phyloP scores from a whole-genome alignment of 73 alveolate species.

The Tetrahymena borealis region DNA sequence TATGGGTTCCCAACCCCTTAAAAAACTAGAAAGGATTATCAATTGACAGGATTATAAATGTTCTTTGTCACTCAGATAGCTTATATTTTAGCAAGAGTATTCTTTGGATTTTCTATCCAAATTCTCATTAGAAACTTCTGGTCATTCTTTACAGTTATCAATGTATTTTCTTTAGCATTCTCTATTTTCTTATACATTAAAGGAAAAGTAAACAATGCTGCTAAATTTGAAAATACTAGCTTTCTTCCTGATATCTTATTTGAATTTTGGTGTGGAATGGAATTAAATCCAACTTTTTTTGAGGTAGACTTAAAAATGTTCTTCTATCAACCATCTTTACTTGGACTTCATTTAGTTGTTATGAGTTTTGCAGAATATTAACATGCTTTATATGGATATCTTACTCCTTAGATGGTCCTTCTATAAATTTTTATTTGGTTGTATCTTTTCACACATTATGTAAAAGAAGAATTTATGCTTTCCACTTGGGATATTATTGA shows the following conservation, averaged over 20 bases:
- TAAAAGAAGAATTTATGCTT: slow-evolving; percentile 39
- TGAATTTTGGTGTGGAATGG: slow-evolving; percentile 39
- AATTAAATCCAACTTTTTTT: slow-evolving; percentile 16
- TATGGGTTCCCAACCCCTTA: slow-evolving; percentile 25
- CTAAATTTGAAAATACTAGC: slow-evolving; percentile 8
- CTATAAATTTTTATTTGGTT: slow-evolving; percentile 8
- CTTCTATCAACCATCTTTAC: slow-evolving; percentile 28
- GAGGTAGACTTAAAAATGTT: slow-evolving; percentile 34
- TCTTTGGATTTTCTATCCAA: not conserved
- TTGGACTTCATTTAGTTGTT: slow-evolving; percentile 19
- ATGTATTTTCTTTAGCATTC: slow-evolving; percentile 8
- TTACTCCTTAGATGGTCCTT: slow-evolving; percentile 8
- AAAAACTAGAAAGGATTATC: not conserved
- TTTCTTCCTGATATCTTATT: slow-evolving; percentile 18
- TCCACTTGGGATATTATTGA: slow-evolving; percentile 42
- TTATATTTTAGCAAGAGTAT: not conserved
- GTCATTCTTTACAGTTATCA: slow-evolving; percentile 26
- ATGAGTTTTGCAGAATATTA: slow-evolving; percentile 27
- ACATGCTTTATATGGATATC: slow-evolving; percentile 3
- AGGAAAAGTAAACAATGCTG: slow-evolving; percentile 4
- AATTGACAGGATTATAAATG: slow-evolving; percentile 9
- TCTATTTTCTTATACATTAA: slow-evolving; percentile 1
- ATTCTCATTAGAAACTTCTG: slow-evolving; percentile 12
- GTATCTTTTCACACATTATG: slow-evolving; percentile 21
- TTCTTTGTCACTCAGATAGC: not conserved